These are phyloP conservation scores for Calonectria pseudoturangicola DNA, from an alignment of 2,329 filamentous ascomycete species.

Conservation along the genomic window DNA sequence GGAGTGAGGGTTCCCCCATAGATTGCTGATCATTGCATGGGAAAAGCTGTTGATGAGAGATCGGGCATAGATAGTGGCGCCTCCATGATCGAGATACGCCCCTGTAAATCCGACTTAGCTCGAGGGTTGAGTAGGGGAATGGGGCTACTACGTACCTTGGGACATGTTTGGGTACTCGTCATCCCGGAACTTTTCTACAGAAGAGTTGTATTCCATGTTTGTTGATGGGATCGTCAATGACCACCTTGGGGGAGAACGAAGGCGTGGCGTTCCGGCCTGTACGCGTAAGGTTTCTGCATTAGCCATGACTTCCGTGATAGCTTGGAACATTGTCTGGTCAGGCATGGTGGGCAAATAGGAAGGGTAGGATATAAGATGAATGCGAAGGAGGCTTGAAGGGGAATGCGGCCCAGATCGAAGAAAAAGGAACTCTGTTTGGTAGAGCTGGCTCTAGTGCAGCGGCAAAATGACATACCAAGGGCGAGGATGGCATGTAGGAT, in stretches of 20 bases:
- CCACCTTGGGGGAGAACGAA: conserved; percentile 39
- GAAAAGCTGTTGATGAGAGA: conserved; percentile 75
- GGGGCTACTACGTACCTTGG: conserved; percentile 44
- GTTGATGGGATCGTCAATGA: conserved; percentile 30
- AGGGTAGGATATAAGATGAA: background rate
- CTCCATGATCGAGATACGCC: conserved; percentile 76
- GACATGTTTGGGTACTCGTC: conserved; percentile 55
- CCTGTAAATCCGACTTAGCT: conserved; percentile 44
- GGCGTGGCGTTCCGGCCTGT: conserved; percentile 40
- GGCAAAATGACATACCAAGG: conserved; percentile 41
- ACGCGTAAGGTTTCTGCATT: conserved; percentile 23
- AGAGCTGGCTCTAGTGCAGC: background rate
- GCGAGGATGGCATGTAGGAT: conserved; percentile 43
- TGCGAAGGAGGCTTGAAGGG: background rate
- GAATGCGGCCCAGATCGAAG: background rate
- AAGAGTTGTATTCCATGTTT: conserved; percentile 52
- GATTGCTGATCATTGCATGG: conserved; percentile 70
- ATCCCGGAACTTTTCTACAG: conserved; percentile 52
- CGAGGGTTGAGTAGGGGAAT: background rate
- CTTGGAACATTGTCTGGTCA: conserved; percentile 17
- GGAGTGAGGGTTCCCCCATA: conserved; percentile 83
- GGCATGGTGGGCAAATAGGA: background rate
- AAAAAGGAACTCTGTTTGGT: background rate
- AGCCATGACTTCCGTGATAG: conserved; percentile 5
- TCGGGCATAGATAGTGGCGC: conserved; percentile 74